Conservation (phyloP, 345 rosid genomes). For the Tarenaya hassleriana region DNA sequence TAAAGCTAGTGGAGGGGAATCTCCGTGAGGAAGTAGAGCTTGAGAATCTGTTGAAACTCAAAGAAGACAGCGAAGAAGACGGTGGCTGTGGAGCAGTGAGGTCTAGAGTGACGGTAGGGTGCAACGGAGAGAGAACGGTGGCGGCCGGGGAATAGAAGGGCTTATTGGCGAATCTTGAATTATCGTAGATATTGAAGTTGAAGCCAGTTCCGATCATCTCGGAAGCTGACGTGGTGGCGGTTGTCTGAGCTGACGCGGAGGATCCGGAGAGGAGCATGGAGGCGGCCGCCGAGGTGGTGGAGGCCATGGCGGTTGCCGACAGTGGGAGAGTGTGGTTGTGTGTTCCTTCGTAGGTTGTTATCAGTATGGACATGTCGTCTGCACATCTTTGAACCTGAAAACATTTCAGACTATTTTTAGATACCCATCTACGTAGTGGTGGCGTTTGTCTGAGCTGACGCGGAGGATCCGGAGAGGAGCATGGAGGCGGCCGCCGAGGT, state of each 20-base stretch:
- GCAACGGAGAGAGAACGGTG: slow-evolving; percentile 32
- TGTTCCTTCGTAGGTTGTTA: slow-evolving; percentile 76
- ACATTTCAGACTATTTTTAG: slow-evolving; percentile 6
- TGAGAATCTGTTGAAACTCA: slow-evolving; percentile 39
- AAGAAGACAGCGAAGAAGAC: slow-evolving; percentile 32
- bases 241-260: slow-evolving; percentile 44
- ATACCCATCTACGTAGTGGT: too few species aligned
- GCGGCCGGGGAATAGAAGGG: slow-evolving; percentile 37
- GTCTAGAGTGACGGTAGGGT: slow-evolving; percentile 83
- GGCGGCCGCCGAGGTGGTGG: slow-evolving; percentile 80
- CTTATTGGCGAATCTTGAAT: slow-evolving; percentile 38
- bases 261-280: slow-evolving; percentile 72
- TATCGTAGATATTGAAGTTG: slow-evolving; percentile 38
- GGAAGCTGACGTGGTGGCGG: slow-evolving; percentile 25
- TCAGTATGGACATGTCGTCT: slow-evolving; percentile 63
- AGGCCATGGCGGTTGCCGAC: slow-evolving; percentile 76
- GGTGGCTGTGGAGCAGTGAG: slow-evolving; percentile 48
- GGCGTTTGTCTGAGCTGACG: slow-evolving; percentile 42
- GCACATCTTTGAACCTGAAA: slow-evolving; percentile 71
- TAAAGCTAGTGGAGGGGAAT: slow-evolving; percentile 48
- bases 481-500: slow-evolving; percentile 80
- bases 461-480: slow-evolving; percentile 60
- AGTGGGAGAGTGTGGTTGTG: slow-evolving; percentile 68
- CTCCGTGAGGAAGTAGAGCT: slow-evolving; percentile 28
- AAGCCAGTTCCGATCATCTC: slow-evolving; percentile 41